phyloP scores from a whole-genome alignment of 176 grass and related monocot species.

The Cocos nucifera region DNA sequence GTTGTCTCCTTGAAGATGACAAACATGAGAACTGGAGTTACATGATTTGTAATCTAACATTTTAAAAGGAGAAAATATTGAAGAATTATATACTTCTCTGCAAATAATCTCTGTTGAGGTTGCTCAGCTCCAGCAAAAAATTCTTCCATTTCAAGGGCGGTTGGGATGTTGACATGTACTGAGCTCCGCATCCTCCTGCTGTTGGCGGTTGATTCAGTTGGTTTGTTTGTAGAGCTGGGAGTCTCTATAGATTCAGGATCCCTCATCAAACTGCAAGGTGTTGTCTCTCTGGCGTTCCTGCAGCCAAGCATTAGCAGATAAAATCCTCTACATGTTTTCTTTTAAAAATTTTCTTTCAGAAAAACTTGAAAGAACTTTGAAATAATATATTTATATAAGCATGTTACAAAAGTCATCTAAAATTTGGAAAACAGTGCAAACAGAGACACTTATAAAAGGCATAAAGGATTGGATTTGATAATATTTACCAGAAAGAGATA shows the following conservation, averaged over 20 bases:
- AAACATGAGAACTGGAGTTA: too few species aligned
- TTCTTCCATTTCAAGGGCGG: slow-evolving; percentile 24
- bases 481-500: too few species aligned
- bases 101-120: slow-evolving; percentile 24
- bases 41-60: too few species aligned
- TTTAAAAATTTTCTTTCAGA: too few species aligned
- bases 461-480: too few species aligned
- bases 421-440: too few species aligned
- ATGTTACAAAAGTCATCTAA: too few species aligned
- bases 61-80: not conserved
- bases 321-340: too few species aligned
- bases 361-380: too few species aligned
- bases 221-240: slow-evolving; percentile 23
- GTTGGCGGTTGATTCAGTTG: slow-evolving; percentile 1
- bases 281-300: slow-evolving; percentile 30
- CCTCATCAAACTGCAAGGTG: slow-evolving; percentile 26
- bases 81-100: slow-evolving; percentile 21
- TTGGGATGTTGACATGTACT: not conserved
- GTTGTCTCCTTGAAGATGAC: too few species aligned
- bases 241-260: slow-evolving; percentile 7
- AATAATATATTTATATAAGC: too few species aligned
- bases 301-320: not conserved
- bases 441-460: too few species aligned
- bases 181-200: not conserved
- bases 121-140: slow-evolving; percentile 24